These are phyloP conservation scores for Chrysanthemum seticuspe DNA, from an alignment of 129 eudicot genomes.

Conservation along the genomic window DNA sequence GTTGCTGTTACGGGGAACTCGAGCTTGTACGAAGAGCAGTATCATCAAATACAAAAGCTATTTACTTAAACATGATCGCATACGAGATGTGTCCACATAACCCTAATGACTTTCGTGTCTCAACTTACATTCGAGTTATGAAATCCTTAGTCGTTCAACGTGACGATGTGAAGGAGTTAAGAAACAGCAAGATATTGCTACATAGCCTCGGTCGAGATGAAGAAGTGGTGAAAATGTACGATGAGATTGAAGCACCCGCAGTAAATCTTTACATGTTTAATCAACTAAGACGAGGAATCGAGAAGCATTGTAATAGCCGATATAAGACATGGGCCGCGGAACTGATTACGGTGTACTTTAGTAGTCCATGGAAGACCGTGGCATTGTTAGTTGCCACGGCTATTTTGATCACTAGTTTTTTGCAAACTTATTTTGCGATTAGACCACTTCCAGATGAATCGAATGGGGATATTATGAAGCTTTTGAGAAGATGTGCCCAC, in stretches of 20 bases:
- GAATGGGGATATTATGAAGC: constrained; percentile 15
- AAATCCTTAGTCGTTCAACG: constrained; percentile 33
- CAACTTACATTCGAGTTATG: constrained; percentile 40
- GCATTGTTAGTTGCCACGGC: constrained; percentile 40
- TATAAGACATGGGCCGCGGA: constrained; percentile 48
- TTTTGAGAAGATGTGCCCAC: constrained; percentile 21
- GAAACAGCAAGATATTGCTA: constrained; percentile 17
- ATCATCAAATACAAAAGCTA: constrained; percentile 15
- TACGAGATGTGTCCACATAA: constrained; percentile 44
- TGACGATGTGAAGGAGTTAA: constrained; percentile 42
- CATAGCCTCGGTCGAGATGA: constrained; percentile 37
- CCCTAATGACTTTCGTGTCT: constrained; percentile 32
- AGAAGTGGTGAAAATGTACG: constrained; percentile 42
- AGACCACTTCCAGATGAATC: constrained; percentile 33
- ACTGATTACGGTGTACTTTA: constrained; percentile 33
- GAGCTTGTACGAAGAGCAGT: constrained; percentile 29
- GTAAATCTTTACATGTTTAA: constrained; percentile 17
- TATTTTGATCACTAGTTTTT: constrained; percentile 35
- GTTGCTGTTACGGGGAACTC: constrained; percentile 27
- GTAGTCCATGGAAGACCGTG: constrained; percentile 50
- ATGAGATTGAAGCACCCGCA: constrained; percentile 31
- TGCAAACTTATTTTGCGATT: constrained; percentile 40
- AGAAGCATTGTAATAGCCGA: constrained; percentile 22
- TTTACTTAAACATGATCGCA: constrained; percentile 42
- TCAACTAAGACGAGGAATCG: constrained; percentile 19